Conservation (phyloP, 2,329 filamentous ascomycete species). For the Fusarium transvaalense region DNA sequence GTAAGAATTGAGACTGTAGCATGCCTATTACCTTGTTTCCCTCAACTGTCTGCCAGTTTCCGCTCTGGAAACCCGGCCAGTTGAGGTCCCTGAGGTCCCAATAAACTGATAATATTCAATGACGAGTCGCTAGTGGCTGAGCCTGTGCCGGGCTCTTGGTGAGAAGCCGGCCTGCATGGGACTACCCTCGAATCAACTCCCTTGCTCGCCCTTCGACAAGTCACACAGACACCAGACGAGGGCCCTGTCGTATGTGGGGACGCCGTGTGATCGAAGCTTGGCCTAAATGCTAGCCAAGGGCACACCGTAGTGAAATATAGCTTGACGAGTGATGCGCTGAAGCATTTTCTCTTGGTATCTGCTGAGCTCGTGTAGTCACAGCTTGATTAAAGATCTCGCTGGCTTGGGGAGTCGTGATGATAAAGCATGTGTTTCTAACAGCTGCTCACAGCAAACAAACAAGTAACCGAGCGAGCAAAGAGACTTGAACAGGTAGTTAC, state of each 20-base stretch:
- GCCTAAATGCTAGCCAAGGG: slow-evolving; percentile 20
- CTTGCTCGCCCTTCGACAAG: slow-evolving; percentile 34
- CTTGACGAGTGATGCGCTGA: slow-evolving; percentile 17
- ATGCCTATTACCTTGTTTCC: slow-evolving; percentile 4
- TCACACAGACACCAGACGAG: slow-evolving; percentile 40
- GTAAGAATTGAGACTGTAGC: slow-evolving; percentile 9
- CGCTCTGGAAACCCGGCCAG: slow-evolving; percentile 12
- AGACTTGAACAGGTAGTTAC: slow-evolving; percentile 20
- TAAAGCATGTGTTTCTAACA: slow-evolving; percentile 15
- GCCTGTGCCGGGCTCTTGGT: slow-evolving; percentile 30
- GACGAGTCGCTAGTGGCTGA: slow-evolving; percentile 41
- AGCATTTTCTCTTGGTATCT: slow-evolving; percentile 12
- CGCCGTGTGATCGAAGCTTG: slow-evolving; percentile 44
- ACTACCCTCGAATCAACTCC: slow-evolving; percentile 37
- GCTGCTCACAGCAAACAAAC: slow-evolving; percentile 12
- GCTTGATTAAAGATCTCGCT: slow-evolving; percentile 1
- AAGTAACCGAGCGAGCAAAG: slow-evolving; percentile 2
- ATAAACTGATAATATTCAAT: slow-evolving; percentile 32
- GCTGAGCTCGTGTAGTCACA: background rate
- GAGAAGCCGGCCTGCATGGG: slow-evolving; percentile 29
- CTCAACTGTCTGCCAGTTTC: background rate
- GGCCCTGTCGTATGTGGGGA: slow-evolving; percentile 37
- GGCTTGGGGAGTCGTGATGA: background rate
- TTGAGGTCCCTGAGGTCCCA: slow-evolving; percentile 16
- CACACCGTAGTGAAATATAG: slow-evolving; percentile 33